Conservation (phyloP, 1,139 yeast genomes). For the Candida sanyaensis region DNA sequence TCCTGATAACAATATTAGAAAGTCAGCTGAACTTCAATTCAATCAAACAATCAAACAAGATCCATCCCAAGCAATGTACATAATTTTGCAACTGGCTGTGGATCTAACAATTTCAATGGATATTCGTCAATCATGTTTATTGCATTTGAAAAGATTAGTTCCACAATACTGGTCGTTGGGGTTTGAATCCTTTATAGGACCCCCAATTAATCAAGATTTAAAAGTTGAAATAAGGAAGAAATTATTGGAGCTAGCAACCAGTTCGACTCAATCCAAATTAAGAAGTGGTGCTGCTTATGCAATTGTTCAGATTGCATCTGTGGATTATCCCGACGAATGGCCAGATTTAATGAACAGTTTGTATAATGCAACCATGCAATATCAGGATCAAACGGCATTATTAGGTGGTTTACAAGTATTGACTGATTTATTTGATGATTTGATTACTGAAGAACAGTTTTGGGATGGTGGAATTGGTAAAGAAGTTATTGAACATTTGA, state of each 20-base stretch:
- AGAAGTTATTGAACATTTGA: slow-evolving; percentile 51
- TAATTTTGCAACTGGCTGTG: slow-evolving; percentile 29
- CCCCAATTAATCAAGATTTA: slow-evolving; percentile 55
- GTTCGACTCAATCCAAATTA: slow-evolving; percentile 58
- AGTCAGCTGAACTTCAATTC: slow-evolving; percentile 38
- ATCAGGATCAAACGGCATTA: slow-evolving; percentile 33
- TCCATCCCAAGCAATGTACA: slow-evolving; percentile 33
- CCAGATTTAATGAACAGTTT: slow-evolving; percentile 62
- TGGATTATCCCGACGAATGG: slow-evolving; percentile 97
- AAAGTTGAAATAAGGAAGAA: slow-evolving; percentile 52
- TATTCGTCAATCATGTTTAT: slow-evolving; percentile 64
- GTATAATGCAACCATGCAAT: slow-evolving; percentile 38
- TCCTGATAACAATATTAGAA: slow-evolving; percentile 37
- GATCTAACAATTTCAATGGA: slow-evolving; percentile 25
- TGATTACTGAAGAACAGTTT: slow-evolving; percentile 83
- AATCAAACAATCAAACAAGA: slow-evolving; percentile 25
- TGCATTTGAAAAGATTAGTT: slow-evolving; percentile 69
- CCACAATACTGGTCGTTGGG: slow-evolving; percentile 86
- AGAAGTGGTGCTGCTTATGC: slow-evolving; percentile 72
- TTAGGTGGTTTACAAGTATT: slow-evolving; percentile 73
- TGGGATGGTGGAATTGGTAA: slow-evolving; percentile 71
- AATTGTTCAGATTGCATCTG: slow-evolving; percentile 81
- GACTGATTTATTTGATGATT: slow-evolving; percentile 81
- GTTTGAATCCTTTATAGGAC: slow-evolving; percentile 74
- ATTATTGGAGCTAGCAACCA: slow-evolving; percentile 53